Evolutionary conservation across 2,329 filamentous ascomycete species (phyloP), one percentile per base, ranked within the genome.

Genomic region (Alternaria alternata): DNA sequence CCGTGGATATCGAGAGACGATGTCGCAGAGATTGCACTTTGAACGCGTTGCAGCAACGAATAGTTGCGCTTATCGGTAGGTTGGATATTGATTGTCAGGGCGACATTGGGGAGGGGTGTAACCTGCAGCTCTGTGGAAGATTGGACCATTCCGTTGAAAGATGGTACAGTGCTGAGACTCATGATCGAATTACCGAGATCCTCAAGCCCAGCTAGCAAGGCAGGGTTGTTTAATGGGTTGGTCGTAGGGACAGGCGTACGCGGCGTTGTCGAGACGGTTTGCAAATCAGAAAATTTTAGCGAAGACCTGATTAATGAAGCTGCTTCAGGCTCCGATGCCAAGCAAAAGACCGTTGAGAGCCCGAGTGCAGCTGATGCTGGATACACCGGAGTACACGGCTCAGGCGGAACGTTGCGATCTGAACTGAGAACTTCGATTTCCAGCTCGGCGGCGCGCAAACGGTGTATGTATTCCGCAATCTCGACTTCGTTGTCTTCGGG

Each of bases 1-100:
- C 66, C 66, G 11, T 54, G 36, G 20, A 70, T 59, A 8, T 69
- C 26, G 30, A 70, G 38, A 4, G 43, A 44, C 0, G 63, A 57
- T 1, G 32, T 51, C 12, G 49, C 39, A 8, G 58, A 59, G 6
- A 65, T 43, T n/a, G 56, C 56, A 3, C 59, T 28, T 11, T 61
- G 43, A 9, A 65, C 42, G 12, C 57, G 61, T 12, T 59, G 43
- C 6, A 71, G 49, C 4, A 68, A 36, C 9, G 42, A 51, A 41
- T 58, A 54, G 11, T 57, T 62, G 1, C 51, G 46, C 6, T 34
- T 53, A 3, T 64, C 56, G 8, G 28, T 30, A 3, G 59, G 22
- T 7, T 54, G 51, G 34, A 68, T 51, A 22, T 58, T 65, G 54
- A 68, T 63, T 11, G 48, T 58, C 11, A 69, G 39, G 26, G 52